Evolutionary conservation across 2,329 filamentous ascomycete genomes (phyloP).

Genomic region (Fusarium sp.): DNA sequence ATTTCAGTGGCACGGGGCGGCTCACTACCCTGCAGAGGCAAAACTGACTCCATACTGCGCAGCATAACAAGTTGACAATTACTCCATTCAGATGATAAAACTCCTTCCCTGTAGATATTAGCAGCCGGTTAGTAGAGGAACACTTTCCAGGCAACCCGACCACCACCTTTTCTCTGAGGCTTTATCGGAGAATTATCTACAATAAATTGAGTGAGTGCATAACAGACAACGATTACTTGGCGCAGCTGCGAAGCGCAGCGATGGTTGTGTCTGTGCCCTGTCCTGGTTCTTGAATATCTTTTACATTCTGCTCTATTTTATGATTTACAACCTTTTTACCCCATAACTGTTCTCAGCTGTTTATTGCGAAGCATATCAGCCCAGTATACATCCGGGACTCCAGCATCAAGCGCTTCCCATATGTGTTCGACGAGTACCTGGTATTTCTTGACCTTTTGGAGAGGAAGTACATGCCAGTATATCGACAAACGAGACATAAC

Average conservation of each 20-base stretch:
- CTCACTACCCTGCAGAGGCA: background rate
- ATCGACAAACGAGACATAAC: constrained; percentile 3
- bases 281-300: no score
- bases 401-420: constrained; percentile 1
- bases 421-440: background rate
- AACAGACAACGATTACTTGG: no score
- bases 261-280: no score
- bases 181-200: no score
- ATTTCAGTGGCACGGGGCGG: background rate
- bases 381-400: background rate
- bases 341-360: background rate
- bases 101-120: background rate
- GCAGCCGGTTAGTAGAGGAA: no score
- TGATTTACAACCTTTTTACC: background rate
- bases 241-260: no score
- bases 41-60: background rate
- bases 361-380: background rate
- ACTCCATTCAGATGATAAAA: background rate
- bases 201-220: no score
- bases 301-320: background rate
- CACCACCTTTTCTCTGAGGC: no score
- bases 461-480: background rate
- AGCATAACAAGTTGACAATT: background rate
- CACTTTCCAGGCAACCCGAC: no score
- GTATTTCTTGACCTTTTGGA: background rate